phyloP scores from a whole-genome alignment of 78 protist genomes.

The Planoprotostelium fungivorum region DNA sequence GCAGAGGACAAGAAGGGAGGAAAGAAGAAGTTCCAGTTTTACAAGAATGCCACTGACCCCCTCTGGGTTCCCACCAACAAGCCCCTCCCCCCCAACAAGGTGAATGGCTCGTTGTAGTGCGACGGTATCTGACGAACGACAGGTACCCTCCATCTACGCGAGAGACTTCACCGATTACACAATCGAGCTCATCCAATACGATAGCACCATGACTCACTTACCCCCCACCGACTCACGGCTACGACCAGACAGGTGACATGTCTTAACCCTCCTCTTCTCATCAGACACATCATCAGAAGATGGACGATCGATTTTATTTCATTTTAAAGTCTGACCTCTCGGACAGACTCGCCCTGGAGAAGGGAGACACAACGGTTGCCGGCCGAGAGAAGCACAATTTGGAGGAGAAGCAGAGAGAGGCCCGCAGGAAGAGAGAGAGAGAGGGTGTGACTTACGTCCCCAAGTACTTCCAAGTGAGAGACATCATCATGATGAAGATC shows the following conservation, averaged over 20 bases:
- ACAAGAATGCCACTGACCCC: not conserved
- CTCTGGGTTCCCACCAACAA: not conserved
- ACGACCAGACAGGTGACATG: constrained; percentile 36
- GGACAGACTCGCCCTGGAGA: constrained; percentile 48
- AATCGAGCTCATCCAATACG: not conserved
- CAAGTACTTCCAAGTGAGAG: constrained; percentile 22
- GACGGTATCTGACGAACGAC: not conserved
- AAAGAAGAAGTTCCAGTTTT: not conserved
- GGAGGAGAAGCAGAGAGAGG: constrained; percentile 61
- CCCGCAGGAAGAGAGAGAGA: constrained; percentile 32
- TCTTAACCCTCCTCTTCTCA: too few species aligned
- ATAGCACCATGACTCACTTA: not conserved
- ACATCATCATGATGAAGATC: not conserved
- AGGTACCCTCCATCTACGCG: not conserved
- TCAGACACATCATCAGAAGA: too few species aligned
- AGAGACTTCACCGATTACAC: not conserved
- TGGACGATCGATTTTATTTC: too few species aligned
- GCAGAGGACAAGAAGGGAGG: not conserved
- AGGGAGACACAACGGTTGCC: constrained; percentile 35
- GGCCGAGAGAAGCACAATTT: constrained; percentile 41
- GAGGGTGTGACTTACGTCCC: constrained; percentile 45
- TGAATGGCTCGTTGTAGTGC: too few species aligned
- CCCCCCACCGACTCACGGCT: constrained; percentile 61
- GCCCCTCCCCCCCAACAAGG: not conserved
- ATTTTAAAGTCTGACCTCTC: too few species aligned